Percentiles rank a stretch among this genome's conserved stretches.
Evolutionary conservation across 768 basidiomycete species (phyloP).

Genomic region (Pleurotus ostreatus): DNA sequence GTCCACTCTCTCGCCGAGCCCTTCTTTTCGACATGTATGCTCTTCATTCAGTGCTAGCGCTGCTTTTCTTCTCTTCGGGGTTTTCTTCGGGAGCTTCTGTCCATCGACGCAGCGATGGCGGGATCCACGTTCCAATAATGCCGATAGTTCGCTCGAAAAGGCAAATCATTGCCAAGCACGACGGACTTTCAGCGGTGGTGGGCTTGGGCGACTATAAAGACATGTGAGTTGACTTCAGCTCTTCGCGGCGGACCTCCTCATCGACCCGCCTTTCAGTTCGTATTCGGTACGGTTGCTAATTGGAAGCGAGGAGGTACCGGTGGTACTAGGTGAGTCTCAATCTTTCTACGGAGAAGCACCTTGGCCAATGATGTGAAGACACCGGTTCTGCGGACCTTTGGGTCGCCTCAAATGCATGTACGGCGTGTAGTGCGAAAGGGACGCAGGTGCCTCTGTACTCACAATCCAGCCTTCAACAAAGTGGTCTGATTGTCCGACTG

Average conservation of each 20-base stretch:
- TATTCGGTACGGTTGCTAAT: slow-evolving; percentile 61
- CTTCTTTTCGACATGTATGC: slow-evolving; percentile 1
- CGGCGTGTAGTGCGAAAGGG: slow-evolving; percentile 30
- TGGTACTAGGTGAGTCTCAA: slow-evolving; percentile 52
- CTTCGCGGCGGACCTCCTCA: background rate
- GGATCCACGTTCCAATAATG: slow-evolving; percentile 5
- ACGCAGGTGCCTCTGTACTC: slow-evolving; percentile 42
- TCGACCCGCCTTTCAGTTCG: slow-evolving; percentile 33
- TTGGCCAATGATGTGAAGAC: slow-evolving; percentile 32
- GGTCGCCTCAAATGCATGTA: slow-evolving; percentile 61
- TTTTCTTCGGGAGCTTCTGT: background rate
- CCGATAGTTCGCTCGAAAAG: background rate
- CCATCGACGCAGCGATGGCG: background rate
- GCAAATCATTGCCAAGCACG: background rate
- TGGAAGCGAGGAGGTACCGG: slow-evolving; percentile 45
- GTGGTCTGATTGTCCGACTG: slow-evolving; percentile 43
- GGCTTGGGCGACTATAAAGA: slow-evolving; percentile 9
- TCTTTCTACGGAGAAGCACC: too few species aligned
- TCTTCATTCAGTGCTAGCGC: background rate
- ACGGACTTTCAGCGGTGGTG: background rate
- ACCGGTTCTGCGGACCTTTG: slow-evolving; percentile 80
- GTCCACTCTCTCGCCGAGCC: background rate
- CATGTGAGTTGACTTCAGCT: background rate
- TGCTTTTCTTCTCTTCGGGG: background rate
- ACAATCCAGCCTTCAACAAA: slow-evolving; percentile 42